Evolutionary conservation across 441 rosid species (phyloP).

Genomic region (Aquilaria agallochum): DNA sequence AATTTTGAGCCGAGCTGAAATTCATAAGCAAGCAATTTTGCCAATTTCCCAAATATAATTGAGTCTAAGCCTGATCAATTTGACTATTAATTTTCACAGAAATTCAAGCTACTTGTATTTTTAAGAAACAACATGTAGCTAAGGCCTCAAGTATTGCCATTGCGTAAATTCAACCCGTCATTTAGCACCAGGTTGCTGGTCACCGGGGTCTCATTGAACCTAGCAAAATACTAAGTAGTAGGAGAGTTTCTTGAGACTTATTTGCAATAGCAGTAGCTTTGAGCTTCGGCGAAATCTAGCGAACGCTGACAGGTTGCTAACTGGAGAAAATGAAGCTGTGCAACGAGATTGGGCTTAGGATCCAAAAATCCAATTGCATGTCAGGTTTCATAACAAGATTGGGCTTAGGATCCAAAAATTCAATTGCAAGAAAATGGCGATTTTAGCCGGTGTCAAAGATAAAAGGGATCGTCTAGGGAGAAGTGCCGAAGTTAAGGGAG

Average conservation of each 20-base stretch:
- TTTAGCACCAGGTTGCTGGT: conserved; percentile 60
- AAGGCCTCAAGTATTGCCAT: conserved; percentile 40
- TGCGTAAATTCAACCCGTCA: conserved; percentile 29
- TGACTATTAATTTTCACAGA: conserved; percentile 1
- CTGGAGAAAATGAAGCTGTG: conserved; percentile 54
- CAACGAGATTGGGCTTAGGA: conserved; percentile 39
- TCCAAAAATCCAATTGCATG: conserved; percentile 56
- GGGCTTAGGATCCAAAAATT: too few species aligned
- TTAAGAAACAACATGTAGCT: conserved; percentile 63
- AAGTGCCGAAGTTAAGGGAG: conserved; percentile 74
- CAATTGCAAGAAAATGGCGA: conserved; percentile 34
- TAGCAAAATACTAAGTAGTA: conserved; percentile 63
- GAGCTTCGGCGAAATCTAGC: conserved; percentile 77
- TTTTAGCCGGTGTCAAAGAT: conserved; percentile 71
- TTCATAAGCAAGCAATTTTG: too few species aligned
- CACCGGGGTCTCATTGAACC: conserved; percentile 44
- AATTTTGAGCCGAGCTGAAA: too few species aligned
- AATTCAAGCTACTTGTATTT: conserved; percentile 34
- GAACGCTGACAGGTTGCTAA: conserved; percentile 74
- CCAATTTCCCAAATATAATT: too few species aligned
- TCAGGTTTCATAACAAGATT: conserved; percentile 27
- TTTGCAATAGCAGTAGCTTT: conserved; percentile 65
- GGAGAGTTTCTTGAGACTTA: conserved; percentile 63
- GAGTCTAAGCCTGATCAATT: too few species aligned
- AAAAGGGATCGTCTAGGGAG: conserved; percentile 50